phyloP scores from a whole-genome alignment of 108 stramenopile species.

The Nitzschia sp. region DNA sequence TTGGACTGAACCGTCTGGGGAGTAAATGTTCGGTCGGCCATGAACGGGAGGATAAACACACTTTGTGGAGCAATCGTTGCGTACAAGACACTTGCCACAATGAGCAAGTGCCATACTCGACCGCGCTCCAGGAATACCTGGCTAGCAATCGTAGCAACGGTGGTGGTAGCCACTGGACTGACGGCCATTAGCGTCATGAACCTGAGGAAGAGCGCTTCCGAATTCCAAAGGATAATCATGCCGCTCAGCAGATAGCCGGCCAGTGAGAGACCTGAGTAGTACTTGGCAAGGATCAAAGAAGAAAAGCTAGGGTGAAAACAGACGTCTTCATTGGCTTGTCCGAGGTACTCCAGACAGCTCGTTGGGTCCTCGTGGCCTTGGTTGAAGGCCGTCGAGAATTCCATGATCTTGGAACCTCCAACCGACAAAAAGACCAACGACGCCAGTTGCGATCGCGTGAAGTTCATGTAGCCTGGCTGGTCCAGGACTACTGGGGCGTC shows the following conservation, averaged over 20 bases:
- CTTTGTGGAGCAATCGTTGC: constrained; percentile 21
- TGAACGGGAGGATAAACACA: constrained; percentile 9
- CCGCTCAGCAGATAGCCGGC: not conserved
- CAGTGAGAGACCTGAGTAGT: constrained; percentile 17
- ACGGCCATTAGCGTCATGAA: constrained; percentile 23
- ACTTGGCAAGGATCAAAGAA: constrained; percentile 29
- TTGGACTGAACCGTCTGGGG: constrained; percentile 4
- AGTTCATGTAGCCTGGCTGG: constrained; percentile 8
- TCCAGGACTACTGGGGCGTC: constrained; percentile 9
- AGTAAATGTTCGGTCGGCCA: not conserved
- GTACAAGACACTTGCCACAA: constrained; percentile 16
- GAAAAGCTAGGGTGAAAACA: constrained; percentile 17
- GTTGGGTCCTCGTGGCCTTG: constrained; percentile 11
- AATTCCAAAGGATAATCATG: constrained; percentile 15
- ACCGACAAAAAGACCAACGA: constrained; percentile 10
- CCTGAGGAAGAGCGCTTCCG: constrained; percentile 23
- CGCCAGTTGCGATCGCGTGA: constrained; percentile 26
- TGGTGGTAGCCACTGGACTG: constrained; percentile 18
- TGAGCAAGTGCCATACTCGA: constrained; percentile 11
- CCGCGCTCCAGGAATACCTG: not conserved
- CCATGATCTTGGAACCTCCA: constrained; percentile 23
- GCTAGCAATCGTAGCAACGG: constrained; percentile 11
- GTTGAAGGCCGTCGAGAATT: constrained; percentile 16
- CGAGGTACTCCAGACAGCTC: constrained; percentile 18
- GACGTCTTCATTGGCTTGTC: constrained; percentile 9